Base-by-base conservation (phyloP, 1,284 basidiomycete genomes). In the Mrakiaceae sp. region DNA sequence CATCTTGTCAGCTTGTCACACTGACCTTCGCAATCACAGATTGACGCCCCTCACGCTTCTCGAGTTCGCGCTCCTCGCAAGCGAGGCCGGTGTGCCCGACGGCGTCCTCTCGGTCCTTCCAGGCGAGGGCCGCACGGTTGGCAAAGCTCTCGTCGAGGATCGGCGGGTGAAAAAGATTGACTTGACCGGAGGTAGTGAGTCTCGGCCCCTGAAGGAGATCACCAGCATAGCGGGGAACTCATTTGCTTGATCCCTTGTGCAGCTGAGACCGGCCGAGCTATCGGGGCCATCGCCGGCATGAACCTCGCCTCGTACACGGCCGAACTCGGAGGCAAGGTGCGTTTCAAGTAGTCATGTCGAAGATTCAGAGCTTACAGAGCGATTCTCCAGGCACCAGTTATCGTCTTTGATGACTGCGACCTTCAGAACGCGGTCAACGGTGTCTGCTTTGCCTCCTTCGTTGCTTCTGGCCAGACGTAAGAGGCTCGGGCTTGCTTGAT, bases 391-490 rank as follows among this genome's bases (percentile, higher is more conserved):
- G 85, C 88, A 11, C 88, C 88, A 0, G 81, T 90, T 55, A 74
- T 90, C 11, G 78, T 90, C 8, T 89, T 90, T 70, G 79, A 84
- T 61, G 88, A 91, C 71, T 84, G 86, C 14, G 85, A 88, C 69
- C 70, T 88, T 57, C 70, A 77, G 48, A 80, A 81, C 47, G 85
- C 88, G 0, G 85, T 87, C 14, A 88, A 89, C 69, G 88, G 88
- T 12, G 82, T 81, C 2, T 85, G 87, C 2, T 90, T 90, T 72
- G 85, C 88, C n/a, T 82, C 85, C 0, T 91, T 90, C 70, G 78
- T 90, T 50, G 88, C 88, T 1, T 88, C 88, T 47, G 88, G 89
- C 2, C 88, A 91, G 76, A 90, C 88, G 12, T 90, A 14, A 5
- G 44, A 49, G 16, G 46, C 58, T 8, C 5, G n/a, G 27, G 51